Conservation (phyloP, 371 early-diverging fungal genomes). For the Saksenaea vasiformis region DNA sequence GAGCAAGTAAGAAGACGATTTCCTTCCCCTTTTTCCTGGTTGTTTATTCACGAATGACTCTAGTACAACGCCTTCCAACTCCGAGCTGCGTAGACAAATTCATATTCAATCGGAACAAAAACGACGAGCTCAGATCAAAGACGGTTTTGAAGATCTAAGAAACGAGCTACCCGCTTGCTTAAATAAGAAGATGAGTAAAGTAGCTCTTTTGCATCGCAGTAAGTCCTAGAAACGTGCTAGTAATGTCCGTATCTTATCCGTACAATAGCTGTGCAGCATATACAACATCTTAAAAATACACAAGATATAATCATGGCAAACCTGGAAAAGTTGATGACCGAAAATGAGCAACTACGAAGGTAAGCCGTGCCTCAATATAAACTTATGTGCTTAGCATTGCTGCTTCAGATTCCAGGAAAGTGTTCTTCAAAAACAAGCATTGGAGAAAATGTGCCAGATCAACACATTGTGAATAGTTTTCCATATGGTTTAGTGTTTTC, state of each 20-base stretch:
- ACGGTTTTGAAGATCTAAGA: slow-evolving; percentile 59
- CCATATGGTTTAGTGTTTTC: slow-evolving; percentile 11
- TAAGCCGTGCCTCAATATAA: slow-evolving; percentile 20
- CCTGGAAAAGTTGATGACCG: slow-evolving; percentile 39
- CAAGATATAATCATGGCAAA: slow-evolving; percentile 45
- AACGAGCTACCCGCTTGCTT: slow-evolving; percentile 53
- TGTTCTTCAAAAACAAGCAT: slow-evolving; percentile 25
- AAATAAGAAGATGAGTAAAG: slow-evolving; percentile 61
- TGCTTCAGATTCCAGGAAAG: slow-evolving; percentile 26
- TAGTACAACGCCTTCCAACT: slow-evolving; percentile 17
- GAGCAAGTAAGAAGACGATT: slow-evolving; percentile 8
- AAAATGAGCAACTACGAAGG: slow-evolving; percentile 54
- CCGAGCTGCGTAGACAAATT: slow-evolving; percentile 54
- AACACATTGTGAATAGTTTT: slow-evolving; percentile 10
- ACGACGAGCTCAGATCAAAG: slow-evolving; percentile 61
- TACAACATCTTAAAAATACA: slow-evolving; percentile 48
- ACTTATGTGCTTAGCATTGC: background rate
- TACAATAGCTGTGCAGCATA: slow-evolving; percentile 44
- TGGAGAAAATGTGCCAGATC: slow-evolving; percentile 25
- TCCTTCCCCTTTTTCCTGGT: background rate
- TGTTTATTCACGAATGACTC: no score
- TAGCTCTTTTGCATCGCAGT: slow-evolving; percentile 54
- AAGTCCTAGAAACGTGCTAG: slow-evolving; percentile 7
- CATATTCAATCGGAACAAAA: slow-evolving; percentile 67
- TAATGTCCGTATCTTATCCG: background rate